Base-by-base conservation (phyloP, 495 filamentous ascomycete species). In the Penicillium maclennaniae region DNA sequence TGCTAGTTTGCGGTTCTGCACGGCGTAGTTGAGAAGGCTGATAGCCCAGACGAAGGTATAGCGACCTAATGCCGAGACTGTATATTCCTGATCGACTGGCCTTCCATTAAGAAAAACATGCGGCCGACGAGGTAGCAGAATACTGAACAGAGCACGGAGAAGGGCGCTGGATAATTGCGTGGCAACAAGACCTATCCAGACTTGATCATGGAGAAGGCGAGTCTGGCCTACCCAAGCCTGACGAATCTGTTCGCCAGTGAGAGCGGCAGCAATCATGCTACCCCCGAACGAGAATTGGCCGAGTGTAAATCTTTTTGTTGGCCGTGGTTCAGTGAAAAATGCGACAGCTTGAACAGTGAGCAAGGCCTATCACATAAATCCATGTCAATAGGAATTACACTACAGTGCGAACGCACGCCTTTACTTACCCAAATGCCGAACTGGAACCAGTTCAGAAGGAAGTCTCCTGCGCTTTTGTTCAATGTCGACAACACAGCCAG, bases 41-140 rank as follows among this genome's bases (percentile, higher is more conserved):
- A 53, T 64, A 8, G 80, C 77, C 88, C 88, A 92, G 34, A 63
- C 60, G 58, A 83, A 91, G 7, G 76, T 88, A 60, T 81, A 85
- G 26, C 84, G 81, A 39, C 69, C 76, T 40, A 84, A 68, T 0
- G 83, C 77, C 5, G 84, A 85, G 9, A 70, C 77, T 0, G 84
- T 86, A 42, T 71, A 74, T 66, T 87, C 77, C 28, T 75, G 68
- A 61, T 92, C 89, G 9, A 93, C 85, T 9, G 72, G 56, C 39
- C 78, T 65, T 26, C 80, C 86, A 28, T 76, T 58, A 19, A 77
- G 58, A 45, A 73, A 76, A 39, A 93, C 81, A 44, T 84, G 75
- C 8, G 89, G 88, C 16, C 88, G 76, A 36, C 89, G 79, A 8
- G 87, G 88, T 12, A 91, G 62, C 16, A 72, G 55, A 6, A 70